Percentiles rank a stretch among this genome's conserved stretches.
Conservation (phyloP, 2,329 filamentous ascomycete genomes). For the Colletotrichum salicis region DNA sequence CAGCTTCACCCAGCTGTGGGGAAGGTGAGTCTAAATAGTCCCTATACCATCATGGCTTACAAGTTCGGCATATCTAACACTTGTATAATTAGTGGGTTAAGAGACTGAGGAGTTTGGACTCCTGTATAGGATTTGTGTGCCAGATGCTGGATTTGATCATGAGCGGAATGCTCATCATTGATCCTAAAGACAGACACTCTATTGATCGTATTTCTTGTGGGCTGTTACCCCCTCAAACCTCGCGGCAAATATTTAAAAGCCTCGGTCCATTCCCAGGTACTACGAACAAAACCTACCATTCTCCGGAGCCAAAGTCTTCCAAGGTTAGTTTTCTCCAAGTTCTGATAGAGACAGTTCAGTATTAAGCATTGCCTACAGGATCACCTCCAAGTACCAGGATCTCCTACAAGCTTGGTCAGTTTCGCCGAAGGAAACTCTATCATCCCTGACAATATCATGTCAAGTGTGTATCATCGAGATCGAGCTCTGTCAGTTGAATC, state of each 20-base stretch:
- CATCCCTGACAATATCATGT: neutral
- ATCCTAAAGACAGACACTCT: neutral
- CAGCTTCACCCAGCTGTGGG: neutral
- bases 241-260: too few relatives aligned
- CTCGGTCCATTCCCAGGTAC: neutral
- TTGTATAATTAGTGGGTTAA: neutral
- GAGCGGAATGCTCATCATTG: conserved; percentile 1
- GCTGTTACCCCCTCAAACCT: too few relatives aligned
- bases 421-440: neutral
- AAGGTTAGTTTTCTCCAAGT: neutral
- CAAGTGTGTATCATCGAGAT: neutral
- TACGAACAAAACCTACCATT: neutral
- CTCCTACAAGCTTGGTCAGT: neutral
- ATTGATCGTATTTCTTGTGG: too few relatives aligned
- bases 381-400: neutral
- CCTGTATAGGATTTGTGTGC: neutral
- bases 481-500: neutral
- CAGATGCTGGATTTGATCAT: conserved; percentile 8
- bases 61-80: neutral
- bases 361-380: neutral
- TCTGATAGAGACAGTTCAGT: neutral
- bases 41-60: neutral
- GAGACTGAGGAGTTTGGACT: neutral
- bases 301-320: neutral
- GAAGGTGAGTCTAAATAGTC: neutral